Base-by-base conservation (phyloP, 176 grass and related monocot species). In the Aegilops sharonensis region DNA sequence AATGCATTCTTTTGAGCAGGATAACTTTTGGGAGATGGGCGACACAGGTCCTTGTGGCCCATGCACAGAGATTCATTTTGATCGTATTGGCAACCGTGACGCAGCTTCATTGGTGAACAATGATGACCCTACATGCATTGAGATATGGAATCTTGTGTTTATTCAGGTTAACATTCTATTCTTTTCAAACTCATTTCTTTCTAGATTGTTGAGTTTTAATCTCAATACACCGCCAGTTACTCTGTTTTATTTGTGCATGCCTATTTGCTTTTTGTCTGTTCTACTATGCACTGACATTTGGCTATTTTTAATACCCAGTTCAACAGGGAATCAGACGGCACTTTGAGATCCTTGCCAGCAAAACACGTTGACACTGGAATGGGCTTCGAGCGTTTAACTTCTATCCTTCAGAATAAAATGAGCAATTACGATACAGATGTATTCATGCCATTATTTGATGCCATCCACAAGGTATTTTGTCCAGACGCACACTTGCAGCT, bases 1-100 rank as follows among this genome's bases (percentile, higher is more conserved):
- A 6, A 54, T 54, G 50, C 50, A 54, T 54, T 54, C 50, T 54
- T 54, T 54, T 54, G 50, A 54, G 50, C 50, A 54, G 91, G 96
- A 98, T 32, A 98, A 98, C 72, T 95, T 98, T 72, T 98, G 96
- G 96, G 96, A 95, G 88, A 94, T 92, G 93, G 96, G 96, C 25
- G 93, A 98, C 77, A 98, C 93, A 77, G 93, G 96, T 48, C 93
- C 96, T 29, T 98, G 96, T 40, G 96, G 96, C 8, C 96, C 92
- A 6, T 98, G 96, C 76, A 98, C 96, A 42, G 96, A 98, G 88
- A 98, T 98, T 60, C 93, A 98, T 87, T 98, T 95, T 69, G 96
- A 98, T 43, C 91, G 92, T 45, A 35, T 98, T 81, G 93, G 93
- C 6, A 91, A 90, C 67, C 90, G 92, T 52, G 91, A 98, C 91